Base-by-base conservation (phyloP, 345 rosid species). In the Ailanthus altissimus region DNA sequence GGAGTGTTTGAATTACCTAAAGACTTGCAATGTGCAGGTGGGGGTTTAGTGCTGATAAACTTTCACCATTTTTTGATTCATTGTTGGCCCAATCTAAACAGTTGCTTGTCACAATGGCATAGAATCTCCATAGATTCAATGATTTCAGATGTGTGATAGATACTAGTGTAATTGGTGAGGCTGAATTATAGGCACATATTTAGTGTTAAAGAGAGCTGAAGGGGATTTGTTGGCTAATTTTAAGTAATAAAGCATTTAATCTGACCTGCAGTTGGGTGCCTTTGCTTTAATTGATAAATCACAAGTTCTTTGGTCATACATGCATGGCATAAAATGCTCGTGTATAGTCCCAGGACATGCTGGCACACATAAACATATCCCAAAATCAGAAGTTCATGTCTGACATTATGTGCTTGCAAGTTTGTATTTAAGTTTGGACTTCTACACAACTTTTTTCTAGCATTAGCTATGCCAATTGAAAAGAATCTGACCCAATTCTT, bases 401-500 rank as follows among this genome's bases (percentile, higher is more conserved):
- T 42, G 2, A 15, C 2, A 20, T 42, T 54, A n/a, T 68, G 74
- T 60, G 42, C 42, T 14, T 15, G 40, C 42, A 25, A 13, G 20
- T 28, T 18, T 15, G 40, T 40, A 13, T 61, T 32, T 61, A 61
- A 14, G 43, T 15, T 32, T n/a, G 13, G 43, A 32, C 11, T 28
- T 32, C 8, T 38, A 0, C 13, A 0, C 11, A 64, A 8, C 47
- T 32, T 1, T 57, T 73, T 47, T 36, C 15, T 16, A 20, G 25
- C 7, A 7, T 25, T 1, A 36, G 16, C 28, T 6, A 5, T 23
- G 36, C 9, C 10, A 20, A 14, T 1, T 26, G n/a, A 38, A 49
- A 76, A 36, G 56, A 47, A 26, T 53, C 72, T 57, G 40, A 38
- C 32, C 38, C 42, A 23, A 45, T 14, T 62, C 54, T 40, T 78